Evolutionary conservation across 2,329 filamentous ascomycete species (phyloP).

Genomic region (Aspergillus transmontanensis): DNA sequence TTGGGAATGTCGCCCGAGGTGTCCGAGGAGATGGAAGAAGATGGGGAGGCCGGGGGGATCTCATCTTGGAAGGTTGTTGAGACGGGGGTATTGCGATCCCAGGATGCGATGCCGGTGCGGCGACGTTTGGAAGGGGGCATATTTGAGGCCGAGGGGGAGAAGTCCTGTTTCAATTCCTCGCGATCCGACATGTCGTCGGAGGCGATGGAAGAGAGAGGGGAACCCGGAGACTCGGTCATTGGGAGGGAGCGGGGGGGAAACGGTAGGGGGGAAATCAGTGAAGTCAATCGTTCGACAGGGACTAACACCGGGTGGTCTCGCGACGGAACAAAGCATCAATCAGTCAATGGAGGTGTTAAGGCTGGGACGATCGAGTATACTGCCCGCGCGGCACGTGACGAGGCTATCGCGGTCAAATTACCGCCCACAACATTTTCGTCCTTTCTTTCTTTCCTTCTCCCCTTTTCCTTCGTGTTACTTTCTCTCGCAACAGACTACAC

Average conservation of each 20-base stretch:
- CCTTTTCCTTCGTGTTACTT: background rate
- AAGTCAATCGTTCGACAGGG: background rate
- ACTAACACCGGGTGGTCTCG: background rate
- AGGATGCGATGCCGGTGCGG: constrained; percentile 47
- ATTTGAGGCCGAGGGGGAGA: constrained; percentile 47
- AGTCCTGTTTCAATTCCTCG: constrained; percentile 58
- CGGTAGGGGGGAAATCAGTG: constrained; percentile 1
- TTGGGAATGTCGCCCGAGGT: constrained; percentile 82
- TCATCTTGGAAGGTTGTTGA: constrained; percentile 46
- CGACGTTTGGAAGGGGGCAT: constrained; percentile 53
- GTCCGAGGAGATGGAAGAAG: constrained; percentile 81
- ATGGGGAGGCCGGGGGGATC: constrained; percentile 50
- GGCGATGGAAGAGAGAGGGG: constrained; percentile 66
- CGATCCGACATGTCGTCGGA: constrained; percentile 60
- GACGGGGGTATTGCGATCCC: constrained; percentile 55
- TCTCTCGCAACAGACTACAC: background rate
- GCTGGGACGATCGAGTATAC: constrained; percentile 25
- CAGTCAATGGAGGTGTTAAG: background rate
- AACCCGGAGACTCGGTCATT: constrained; percentile 61
- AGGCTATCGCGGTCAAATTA: constrained; percentile 20
- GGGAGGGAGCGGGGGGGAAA: constrained; percentile 13
- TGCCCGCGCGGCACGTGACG: constrained; percentile 24
- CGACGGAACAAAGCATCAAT: constrained; percentile 7
- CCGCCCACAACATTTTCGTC: constrained; percentile 8
- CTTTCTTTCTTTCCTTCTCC: constrained; percentile 15